phyloP scores from a whole-genome alignment of 2,329 filamentous ascomycete species.

The Coleophoma cylindrospora region DNA sequence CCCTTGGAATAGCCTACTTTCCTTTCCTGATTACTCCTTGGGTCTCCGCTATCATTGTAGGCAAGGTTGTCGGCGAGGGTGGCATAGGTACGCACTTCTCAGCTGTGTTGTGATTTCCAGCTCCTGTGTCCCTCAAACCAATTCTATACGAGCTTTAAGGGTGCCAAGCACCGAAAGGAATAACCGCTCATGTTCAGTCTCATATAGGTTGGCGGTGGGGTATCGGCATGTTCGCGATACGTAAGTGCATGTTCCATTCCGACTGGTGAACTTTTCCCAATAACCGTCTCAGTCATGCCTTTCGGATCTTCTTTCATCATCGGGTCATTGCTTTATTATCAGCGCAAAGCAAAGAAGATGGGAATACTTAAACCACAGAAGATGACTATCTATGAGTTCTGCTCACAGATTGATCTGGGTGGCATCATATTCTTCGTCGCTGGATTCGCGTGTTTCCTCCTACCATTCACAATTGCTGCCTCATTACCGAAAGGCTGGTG shows the following conservation, averaged over 20 bases:
- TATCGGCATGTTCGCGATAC: neutral
- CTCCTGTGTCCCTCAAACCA: too few species aligned
- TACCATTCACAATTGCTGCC: slow-evolving; percentile 39
- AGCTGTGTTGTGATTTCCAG: too few species aligned
- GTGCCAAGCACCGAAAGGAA: too few species aligned
- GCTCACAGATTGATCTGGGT: slow-evolving; percentile 29
- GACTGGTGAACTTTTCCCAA: too few species aligned
- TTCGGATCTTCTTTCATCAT: slow-evolving; percentile 24
- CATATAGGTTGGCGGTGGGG: neutral
- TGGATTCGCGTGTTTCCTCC: slow-evolving; percentile 38
- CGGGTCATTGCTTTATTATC: slow-evolving; percentile 40
- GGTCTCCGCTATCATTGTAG: neutral
- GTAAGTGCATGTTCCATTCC: too few species aligned
- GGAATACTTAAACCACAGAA: neutral
- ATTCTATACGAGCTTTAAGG: too few species aligned
- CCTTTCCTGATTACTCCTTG: neutral
- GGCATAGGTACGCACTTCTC: too few species aligned
- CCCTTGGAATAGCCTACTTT: neutral
- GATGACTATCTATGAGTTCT: slow-evolving; percentile 25
- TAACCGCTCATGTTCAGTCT: neutral
- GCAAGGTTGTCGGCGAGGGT: too few species aligned
- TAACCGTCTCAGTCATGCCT: neutral
- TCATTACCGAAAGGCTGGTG: too few species aligned
- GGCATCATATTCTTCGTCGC: slow-evolving; percentile 40
- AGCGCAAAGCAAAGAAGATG: slow-evolving; percentile 37